Base-by-base conservation (phyloP, 1,284 basidiomycete genomes). In the Trametes versicolor region DNA sequence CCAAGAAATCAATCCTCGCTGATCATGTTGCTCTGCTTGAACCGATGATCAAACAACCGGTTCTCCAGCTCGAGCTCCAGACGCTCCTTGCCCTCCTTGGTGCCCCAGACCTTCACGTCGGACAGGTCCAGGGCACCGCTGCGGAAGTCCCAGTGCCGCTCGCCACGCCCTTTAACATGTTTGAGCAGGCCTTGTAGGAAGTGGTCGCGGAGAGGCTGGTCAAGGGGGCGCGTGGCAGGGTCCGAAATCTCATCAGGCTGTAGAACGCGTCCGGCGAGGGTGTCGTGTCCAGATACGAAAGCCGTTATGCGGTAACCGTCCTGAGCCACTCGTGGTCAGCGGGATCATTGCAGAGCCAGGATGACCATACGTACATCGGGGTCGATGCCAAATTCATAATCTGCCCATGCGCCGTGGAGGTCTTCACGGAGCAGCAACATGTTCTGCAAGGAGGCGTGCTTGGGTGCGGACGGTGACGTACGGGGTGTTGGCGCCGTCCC, bases 161-260 rank as follows among this genome's bases (percentile, higher is more conserved):
- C 69, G 10, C 66, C 66, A 23, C 60, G 27, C 12, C 71, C 69
- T 43, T 65, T 70, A 56, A 72, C 63, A 41, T 73, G 63, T 48
- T 67, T 71, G 7, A 68, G 59, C 34, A 71, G 43, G 29, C 73
- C 67, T 39, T 74, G 71, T 50, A 63, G 60, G 41, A 74, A 72
- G 51, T 72, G 72, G 47, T 74, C 68, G 13, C 41, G 64, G 54
- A 74, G 65, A 15, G 72, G 62, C 27, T 72, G 66, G 45, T 73
- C 73, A 4, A 72, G 67, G 2, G 73, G 72, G n/a, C 71, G 70
- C 19, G 71, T 62, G 12, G 41, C 70, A 3, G 70, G 64, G 51
- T 72, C 72, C 27, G 51, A 32, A n/a, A 74, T 75, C 59, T 70
- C 70, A 52, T 70, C 68, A n/a, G 72, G 60, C 9, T 65, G 53